Evolutionary conservation across 768 basidiomycete species (phyloP), one percentile per base, ranked within the genome.

Genomic region (Xerocomellus dryophilus): DNA sequence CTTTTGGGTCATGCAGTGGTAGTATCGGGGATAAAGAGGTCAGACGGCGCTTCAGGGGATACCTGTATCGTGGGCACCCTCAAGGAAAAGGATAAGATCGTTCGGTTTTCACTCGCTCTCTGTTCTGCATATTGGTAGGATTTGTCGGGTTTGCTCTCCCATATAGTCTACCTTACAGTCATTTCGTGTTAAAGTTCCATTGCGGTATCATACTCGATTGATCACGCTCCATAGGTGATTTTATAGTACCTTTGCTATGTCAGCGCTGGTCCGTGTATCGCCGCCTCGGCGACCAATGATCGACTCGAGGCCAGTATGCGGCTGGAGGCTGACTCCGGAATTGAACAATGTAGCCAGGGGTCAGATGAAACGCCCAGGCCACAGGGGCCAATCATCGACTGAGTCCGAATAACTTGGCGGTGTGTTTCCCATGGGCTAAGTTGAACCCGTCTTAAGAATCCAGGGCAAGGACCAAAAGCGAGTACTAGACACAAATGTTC

Each of bases 1-100:
- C n/a, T 74, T 67, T 64, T 74, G 71, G 71, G 61, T 66, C 23
- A 59, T 65, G 61, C 60, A 51, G 27, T 63, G 61, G 57, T 71
- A 63, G 47, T 17, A 14, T 48, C 11, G 23, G 15, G 36, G 18
- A 31, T 35, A 25, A 17, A 15, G 18, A 9, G 17, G 1, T 44
- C 20, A 25, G 5, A 31, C 2, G 25, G 17, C 34, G 11, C 41
- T 27, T 49, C 2, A 10, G 15, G 23, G 17, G 29, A n/a, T 29
- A 15, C 18, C 17, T 15, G 17, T 20, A n/a, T 18, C 15, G 39
- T 27, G 18, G 17, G 15, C 12, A 9, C 34, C 31, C 9, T 11
- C 18, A 7, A 29, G 18, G 27, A 27, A 21, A 48, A 18, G n/a
- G 27, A 43, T 18, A 23, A 23, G 23, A 23, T 25, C 18, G 7